phyloP scores from a whole-genome alignment of 345 rosid species.

The Hirschfeldia incana region DNA sequence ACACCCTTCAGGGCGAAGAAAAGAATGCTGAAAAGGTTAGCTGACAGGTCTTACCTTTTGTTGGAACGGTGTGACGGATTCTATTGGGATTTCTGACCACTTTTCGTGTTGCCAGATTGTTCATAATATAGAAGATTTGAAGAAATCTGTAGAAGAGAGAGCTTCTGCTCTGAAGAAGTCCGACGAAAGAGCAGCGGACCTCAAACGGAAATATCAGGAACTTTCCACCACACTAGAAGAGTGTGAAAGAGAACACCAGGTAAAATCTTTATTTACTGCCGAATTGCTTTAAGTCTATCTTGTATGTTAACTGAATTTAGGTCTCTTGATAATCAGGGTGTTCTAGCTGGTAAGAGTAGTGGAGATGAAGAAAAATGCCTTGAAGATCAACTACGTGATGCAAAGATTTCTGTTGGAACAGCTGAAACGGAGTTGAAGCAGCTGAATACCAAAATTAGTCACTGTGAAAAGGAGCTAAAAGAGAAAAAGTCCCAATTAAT shows the following conservation, averaged over 20 bases:
- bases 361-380: constrained; percentile 97
- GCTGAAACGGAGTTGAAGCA: constrained; percentile 88
- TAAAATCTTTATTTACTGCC: constrained; percentile 26
- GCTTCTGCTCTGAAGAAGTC: constrained; percentile 67
- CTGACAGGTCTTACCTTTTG: constrained; percentile 3
- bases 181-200: constrained; percentile 81
- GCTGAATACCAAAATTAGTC: constrained; percentile 78
- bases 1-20: constrained; percentile 69
- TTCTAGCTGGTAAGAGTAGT: constrained; percentile 92
- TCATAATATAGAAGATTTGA: constrained; percentile 71
- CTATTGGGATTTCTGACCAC: constrained; percentile 13
- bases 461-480: constrained; percentile 77
- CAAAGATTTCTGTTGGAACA: constrained; percentile 86
- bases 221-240: constrained; percentile 74
- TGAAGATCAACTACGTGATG: constrained; percentile 93
- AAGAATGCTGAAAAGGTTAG: constrained; percentile 74
- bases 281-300: constrained; percentile 2
- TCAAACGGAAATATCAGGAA: constrained; percentile 64
- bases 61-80: background rate
- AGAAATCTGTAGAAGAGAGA: constrained; percentile 71
- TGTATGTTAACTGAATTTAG: constrained; percentile 27
- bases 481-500: constrained; percentile 67
- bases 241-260: constrained; percentile 89
- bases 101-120: constrained; percentile 53
- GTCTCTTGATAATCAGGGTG: constrained; percentile 55